Conservation (phyloP, 2,329 filamentous ascomycete genomes). For the Rhynchosporium graminicola region DNA sequence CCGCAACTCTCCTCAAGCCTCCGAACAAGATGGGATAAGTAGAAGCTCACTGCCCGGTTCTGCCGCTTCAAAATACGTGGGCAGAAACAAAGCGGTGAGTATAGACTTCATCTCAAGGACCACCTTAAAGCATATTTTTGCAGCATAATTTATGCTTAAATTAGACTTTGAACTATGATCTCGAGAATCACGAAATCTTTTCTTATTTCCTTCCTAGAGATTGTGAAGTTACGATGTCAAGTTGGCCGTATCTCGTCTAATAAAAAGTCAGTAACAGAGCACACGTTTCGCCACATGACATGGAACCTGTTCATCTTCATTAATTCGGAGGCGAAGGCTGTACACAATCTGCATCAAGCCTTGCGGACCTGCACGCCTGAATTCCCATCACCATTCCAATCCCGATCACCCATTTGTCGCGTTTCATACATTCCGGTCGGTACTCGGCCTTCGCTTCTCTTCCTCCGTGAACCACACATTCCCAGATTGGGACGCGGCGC, state of each 20-base stretch:
- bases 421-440: conserved; percentile 5
- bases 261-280: neutral
- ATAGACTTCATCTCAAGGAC: too few relatives aligned
- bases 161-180: too few relatives aligned
- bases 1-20: conserved; percentile 5
- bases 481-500: conserved; percentile 11
- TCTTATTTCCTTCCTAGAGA: neutral
- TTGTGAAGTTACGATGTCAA: neutral
- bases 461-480: conserved; percentile 17
- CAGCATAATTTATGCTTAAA: too few relatives aligned
- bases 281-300: neutral
- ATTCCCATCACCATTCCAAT: neutral
- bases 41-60: too few relatives aligned
- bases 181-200: too few relatives aligned
- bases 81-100: too few relatives aligned
- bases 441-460: conserved; percentile 10
- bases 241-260: neutral
- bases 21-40: too few relatives aligned
- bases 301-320: neutral
- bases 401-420: neutral
- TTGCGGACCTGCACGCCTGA: conserved; percentile 8
- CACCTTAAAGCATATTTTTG: too few relatives aligned
- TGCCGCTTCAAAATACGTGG: too few relatives aligned
- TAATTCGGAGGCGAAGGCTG: neutral
- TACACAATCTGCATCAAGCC: neutral